These are phyloP conservation scores for Pholiota conissans DNA, from an alignment of 768 basidiomycete species.

Conservation along the genomic window DNA sequence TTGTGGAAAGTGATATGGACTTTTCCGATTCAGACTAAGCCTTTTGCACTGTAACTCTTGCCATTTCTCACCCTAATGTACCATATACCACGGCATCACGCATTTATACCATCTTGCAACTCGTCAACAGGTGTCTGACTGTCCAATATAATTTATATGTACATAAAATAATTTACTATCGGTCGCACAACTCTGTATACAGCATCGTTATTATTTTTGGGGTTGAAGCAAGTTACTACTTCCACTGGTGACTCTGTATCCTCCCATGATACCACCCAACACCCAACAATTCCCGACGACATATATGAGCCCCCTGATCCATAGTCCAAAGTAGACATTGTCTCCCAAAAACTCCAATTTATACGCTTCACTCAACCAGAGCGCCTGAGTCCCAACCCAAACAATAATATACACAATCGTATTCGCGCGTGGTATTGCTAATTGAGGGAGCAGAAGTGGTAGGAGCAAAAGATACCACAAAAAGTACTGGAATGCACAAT, in stretches of 20 bases:
- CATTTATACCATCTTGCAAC: not conserved
- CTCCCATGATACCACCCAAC: constrained; percentile 51
- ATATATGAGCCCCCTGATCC: constrained; percentile 77
- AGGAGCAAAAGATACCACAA: constrained; percentile 93
- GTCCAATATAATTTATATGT: not conserved
- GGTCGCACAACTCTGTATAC: not conserved
- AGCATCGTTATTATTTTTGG: not conserved
- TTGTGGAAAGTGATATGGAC: constrained; percentile 34
- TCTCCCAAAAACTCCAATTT: constrained; percentile 84
- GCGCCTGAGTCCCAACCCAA: constrained; percentile 79
- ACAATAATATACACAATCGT: constrained; percentile 43
- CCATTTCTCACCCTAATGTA: not conserved
- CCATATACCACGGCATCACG: not conserved
- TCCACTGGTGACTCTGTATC: constrained; percentile 1
- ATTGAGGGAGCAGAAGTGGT: constrained; percentile 73
- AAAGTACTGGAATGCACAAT: constrained; percentile 69
- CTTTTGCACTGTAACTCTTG: not conserved
- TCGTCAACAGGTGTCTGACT: not conserved
- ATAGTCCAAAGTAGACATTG: constrained; percentile 72
- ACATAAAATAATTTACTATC: not conserved
- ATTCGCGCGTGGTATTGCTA: constrained; percentile 50
- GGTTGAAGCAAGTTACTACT: too few species aligned
- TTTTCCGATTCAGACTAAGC: constrained; percentile 32
- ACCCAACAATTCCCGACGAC: constrained; percentile 81
- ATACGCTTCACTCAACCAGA: constrained; percentile 94